Evolutionary conservation across 2,329 filamentous ascomycete genomes (phyloP), one percentile per base, ranked within the genome.

Genomic region (Aspergillus nomiae): DNA sequence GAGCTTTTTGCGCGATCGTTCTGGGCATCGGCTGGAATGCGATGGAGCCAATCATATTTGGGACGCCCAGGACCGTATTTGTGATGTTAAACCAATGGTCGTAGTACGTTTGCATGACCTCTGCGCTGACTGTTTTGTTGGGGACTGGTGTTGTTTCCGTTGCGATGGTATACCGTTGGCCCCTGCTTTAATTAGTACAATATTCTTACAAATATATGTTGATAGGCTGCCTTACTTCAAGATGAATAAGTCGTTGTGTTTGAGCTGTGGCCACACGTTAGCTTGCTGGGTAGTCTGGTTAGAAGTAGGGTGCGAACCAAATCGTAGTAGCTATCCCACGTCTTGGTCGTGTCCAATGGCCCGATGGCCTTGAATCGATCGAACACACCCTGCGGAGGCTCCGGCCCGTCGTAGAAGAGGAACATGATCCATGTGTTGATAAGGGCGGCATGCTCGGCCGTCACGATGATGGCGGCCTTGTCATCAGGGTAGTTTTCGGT

Each of bases 401-500:
- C 73, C 0, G 82, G 80, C 1, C 85, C 87, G 71, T 90, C 85
- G 72, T 89, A 89, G 77, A 87, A 89, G 41, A 87, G 71, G 73
- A 89, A 89, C 63, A 90, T 74, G 62, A 87, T 80, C 85, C 85
- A 88, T 24, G 84, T 77, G 64, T 87, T 80, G 54, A 86, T 67
- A 0, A 82, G 62, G 12, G 78, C 77, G 2, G 79, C 70, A 19
- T 83, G 77, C 68, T 86, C 81, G 2, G 82, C 80, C 0, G 86
- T 89, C 54, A 85, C 73, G 65, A 89, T 89, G 53, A 89, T 82
- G 14, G 82, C 86, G 0, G 86, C 87, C 71, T 87, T 88, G 63
- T 83, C 79, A 67, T 89, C 87, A 0, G 80, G 76, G 69, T 87
- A 86, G 72, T 88, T 68, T 51, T 76, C 74, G 8, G 70, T 71